Evolutionary conservation across 768 basidiomycete species (phyloP), one percentile per base, ranked within the genome.

Genomic region (Pleurotus salmoneostramineus): DNA sequence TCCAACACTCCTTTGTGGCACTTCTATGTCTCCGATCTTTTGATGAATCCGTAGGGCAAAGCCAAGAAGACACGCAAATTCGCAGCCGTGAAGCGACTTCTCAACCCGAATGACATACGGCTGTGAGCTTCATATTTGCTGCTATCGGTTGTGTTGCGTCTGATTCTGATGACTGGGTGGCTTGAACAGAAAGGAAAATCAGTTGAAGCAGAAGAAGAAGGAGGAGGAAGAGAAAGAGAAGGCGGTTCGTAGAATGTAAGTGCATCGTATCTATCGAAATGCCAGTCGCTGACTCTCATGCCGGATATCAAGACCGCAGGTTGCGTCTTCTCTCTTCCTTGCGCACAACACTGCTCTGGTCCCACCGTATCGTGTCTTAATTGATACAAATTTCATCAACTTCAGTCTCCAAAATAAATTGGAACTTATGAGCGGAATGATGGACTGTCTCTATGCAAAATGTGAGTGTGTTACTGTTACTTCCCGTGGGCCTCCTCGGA

Each of bases 371-470:
- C 87, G 96, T 15, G 93, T 99, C 31, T 84, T 99, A 40, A 93
- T 99, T 60, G 97, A 99, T 72, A 99, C 97, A 69, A 99, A 99
- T 71, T 98, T 99, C 65, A 99, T 99, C 80, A 98, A 98, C 69
- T 96, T 98, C 70, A 93, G 89, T 63, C 80, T 99, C 50, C 97
- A 99, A 76, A 99, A 98, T 73, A 97, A 98, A 71, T 76, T 99
- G 62, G 97, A 99, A 71, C 81, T 98, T 56, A 79, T 98, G 17
- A 86, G 88, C 65, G 95, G 92, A n/a, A 98, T 99, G 97, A 98
- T 99, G 97, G 97, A 99, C 68, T 96, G 94, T 66, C 78, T 98
- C 12, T 97, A 93, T 72, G 97, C 97, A 10, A 98, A 99, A 77
- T 98, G 96, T 96, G 63, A 45, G 71, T 46, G 8, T 43, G 56